Base-by-base conservation (phyloP, 1,284 basidiomycete species). In the Marasmius tenuissimus region DNA sequence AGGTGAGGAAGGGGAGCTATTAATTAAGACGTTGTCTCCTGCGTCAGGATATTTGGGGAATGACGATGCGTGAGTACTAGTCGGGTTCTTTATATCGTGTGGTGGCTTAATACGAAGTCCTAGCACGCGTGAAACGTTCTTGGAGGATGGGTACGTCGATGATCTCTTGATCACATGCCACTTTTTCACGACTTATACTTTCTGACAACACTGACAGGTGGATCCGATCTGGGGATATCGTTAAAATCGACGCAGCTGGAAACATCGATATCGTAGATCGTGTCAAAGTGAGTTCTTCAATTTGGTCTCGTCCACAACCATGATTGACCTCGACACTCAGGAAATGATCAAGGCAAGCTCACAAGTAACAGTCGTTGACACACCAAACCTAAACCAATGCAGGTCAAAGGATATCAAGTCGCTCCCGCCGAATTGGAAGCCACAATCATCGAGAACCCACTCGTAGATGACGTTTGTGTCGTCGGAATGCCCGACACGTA, bases 401-500 rank as follows among this genome's bases (percentile, higher is more conserved):
- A 56, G 45, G 69, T 85, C 60, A 75, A 70, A 52, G 84, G 80
- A 4, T 81, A 78, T 63, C 82, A 85, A 68, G 79, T 78, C 22
- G 76, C 82, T 0, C 82, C 81, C 0, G 81, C 82, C 2, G 85
- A 87, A 62, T 72, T 86, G 10, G 84, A 86, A 62, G 84, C 85
- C 0, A 84, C 83, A 65, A 68, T 91, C 16, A 70, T 91, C 5
- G 76, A 78, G 47, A 84, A 87, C 60, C 75, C 81, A 0, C 81
- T 83, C 63, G 81, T 33, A 35, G 34, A 33, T 0, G 88, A 91
- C 60, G 78, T 74, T 3, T 86, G 86, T 57, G 87, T 91, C 4
- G 83, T 91, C 11, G 81, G 85, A 0, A 71, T 89, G 1, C 81
- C 79, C 0, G 85, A 91, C 64, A 85, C 85, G 1, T 85, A 80